Conservation (phyloP, 208 protist species). For the Trypanosoma platydactyli region DNA sequence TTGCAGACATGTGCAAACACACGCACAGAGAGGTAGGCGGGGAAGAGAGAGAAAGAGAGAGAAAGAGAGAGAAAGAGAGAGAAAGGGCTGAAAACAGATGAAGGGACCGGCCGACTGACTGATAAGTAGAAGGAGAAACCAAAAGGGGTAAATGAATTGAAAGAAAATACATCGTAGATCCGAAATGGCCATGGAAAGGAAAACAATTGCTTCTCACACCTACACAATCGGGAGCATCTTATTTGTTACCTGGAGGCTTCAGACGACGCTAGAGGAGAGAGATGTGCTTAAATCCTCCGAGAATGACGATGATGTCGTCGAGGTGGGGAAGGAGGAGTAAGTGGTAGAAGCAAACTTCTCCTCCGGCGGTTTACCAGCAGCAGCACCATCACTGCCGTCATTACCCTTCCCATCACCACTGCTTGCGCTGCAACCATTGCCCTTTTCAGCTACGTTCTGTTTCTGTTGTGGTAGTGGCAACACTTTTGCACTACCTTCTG, state of each 20-base stretch:
- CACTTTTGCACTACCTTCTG: background rate
- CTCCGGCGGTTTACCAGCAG: background rate
- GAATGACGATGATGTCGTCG: constrained; percentile 10
- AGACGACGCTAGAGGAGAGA: too few species aligned
- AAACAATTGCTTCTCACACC: too few species aligned
- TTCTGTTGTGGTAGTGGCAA: background rate
- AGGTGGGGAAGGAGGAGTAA: background rate
- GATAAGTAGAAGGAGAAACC: background rate
- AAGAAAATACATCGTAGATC: too few species aligned
- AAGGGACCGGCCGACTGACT: background rate
- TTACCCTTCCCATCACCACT: background rate
- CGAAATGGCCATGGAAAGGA: too few species aligned
- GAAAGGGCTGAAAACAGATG: constrained; percentile 10
- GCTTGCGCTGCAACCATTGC: too few species aligned
- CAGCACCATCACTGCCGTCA: background rate
- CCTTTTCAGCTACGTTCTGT: background rate
- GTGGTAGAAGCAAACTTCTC: background rate
- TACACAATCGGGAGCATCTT: too few species aligned
- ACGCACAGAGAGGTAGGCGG: constrained; percentile 1
- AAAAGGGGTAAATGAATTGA: too few species aligned
- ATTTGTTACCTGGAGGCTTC: too few species aligned
- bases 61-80: background rate
- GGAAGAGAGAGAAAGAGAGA: constrained; percentile 11
- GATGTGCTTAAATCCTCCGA: background rate
- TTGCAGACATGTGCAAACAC: background rate